Percentiles rank a stretch among this genome's conserved stretches.
Evolutionary conservation across 2,329 filamentous ascomycete species (phyloP).

Genomic region (Aspergillus sp.): DNA sequence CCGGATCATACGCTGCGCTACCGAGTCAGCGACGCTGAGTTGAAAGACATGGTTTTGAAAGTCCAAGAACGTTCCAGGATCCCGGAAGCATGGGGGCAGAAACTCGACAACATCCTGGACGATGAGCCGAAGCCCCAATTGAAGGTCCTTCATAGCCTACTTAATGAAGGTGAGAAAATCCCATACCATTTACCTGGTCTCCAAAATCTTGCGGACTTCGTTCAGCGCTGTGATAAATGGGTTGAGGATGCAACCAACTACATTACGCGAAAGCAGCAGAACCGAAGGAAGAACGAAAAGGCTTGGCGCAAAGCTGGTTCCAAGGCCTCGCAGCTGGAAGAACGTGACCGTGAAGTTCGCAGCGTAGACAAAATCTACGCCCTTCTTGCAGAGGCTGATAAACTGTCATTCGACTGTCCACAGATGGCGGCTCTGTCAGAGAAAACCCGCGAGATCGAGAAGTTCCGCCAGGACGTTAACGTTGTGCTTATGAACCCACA

Average conservation of each 20-base stretch:
- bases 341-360: conserved; percentile 78
- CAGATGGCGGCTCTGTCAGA: conserved; percentile 86
- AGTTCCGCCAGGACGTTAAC: conserved; percentile 76
- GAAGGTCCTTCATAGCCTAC: conserved; percentile 77
- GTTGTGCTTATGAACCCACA: conserved; percentile 67
- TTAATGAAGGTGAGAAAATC: conserved; percentile 94
- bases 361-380: conserved; percentile 86
- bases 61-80: conserved; percentile 82
- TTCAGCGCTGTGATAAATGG: conserved; percentile 96
- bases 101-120: conserved; percentile 79
- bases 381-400: conserved; percentile 78
- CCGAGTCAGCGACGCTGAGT: conserved; percentile 70
- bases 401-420: conserved; percentile 87
- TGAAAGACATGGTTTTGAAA: conserved; percentile 68
- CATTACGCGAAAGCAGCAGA: conserved; percentile 95
- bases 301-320: conserved; percentile 70
- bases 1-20: conserved; percentile 73
- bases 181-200: conserved; percentile 84
- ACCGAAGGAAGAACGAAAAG: conserved; percentile 91
- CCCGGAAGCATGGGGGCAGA: conserved; percentile 87
- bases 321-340: conserved; percentile 79
- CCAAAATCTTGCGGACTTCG: conserved; percentile 78
- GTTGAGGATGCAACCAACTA: conserved; percentile 96
- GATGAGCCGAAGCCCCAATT: conserved; percentile 82
- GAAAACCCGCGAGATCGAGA: conserved; percentile 77